phyloP scores from a whole-genome alignment of 768 basidiomycete species.

The Calocera cornea region DNA sequence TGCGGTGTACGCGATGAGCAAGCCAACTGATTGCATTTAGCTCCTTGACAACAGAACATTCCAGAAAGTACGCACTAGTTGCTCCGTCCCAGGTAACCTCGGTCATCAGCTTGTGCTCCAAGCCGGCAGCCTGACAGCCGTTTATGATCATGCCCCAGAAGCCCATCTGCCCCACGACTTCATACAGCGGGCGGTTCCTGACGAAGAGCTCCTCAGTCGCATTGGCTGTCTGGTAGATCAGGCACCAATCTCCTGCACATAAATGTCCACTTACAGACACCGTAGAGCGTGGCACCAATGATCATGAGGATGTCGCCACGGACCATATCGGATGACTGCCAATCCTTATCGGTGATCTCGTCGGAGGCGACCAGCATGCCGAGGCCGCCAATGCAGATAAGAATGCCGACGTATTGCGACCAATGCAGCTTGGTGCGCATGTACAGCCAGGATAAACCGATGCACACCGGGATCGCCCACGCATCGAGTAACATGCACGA shows the following conservation, averaged over 20 bases:
- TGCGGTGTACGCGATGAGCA: conserved; percentile 39
- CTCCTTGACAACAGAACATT: background rate
- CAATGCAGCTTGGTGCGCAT: conserved; percentile 68
- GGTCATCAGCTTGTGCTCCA: conserved; percentile 58
- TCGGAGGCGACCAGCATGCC: conserved; percentile 72
- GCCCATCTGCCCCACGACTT: conserved; percentile 76
- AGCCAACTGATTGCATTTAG: conserved; percentile 29
- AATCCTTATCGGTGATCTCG: conserved; percentile 63
- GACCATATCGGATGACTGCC: conserved; percentile 45
- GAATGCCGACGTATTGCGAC: conserved; percentile 65
- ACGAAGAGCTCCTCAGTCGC: conserved; percentile 84
- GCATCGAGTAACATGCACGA: conserved; percentile 90
- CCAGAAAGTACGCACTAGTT: conserved; percentile 38
- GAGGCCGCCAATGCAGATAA: conserved; percentile 60
- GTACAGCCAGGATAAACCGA: conserved; percentile 72
- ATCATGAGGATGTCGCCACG: conserved; percentile 84
- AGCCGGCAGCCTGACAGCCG: conserved; percentile 53
- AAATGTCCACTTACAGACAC: conserved; percentile 48
- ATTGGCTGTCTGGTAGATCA: conserved; percentile 39
- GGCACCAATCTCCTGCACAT: background rate
- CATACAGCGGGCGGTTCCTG: conserved; percentile 62
- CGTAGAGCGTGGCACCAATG: conserved; percentile 71
- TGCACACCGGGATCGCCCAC: conserved; percentile 83
- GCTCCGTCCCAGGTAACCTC: conserved; percentile 57
- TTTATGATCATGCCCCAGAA: conserved; percentile 75